These are phyloP conservation scores for Kwoniella shivajii DNA, from an alignment of 1,284 basidiomycete species.

Conservation along the genomic window DNA sequence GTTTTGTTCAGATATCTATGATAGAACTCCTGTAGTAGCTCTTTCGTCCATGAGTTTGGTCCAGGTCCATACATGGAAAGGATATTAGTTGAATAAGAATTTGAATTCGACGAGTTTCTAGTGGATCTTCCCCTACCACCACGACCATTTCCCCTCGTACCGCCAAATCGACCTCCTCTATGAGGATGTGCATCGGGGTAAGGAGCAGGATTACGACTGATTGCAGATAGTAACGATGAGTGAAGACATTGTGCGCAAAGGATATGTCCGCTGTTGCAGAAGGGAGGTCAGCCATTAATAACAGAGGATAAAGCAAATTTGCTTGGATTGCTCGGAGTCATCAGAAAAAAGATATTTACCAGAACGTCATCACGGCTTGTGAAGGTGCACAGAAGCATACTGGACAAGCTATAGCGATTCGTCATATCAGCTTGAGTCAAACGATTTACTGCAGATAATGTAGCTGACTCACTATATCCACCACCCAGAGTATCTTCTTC, in stretches of 20 bases:
- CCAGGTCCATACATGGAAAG: slow-evolving; percentile 5
- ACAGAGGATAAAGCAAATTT: no score
- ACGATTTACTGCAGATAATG: background rate
- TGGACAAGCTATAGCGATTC: slow-evolving; percentile 36
- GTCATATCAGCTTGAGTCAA: background rate
- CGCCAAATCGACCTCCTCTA: slow-evolving; percentile 20
- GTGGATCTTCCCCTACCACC: background rate
- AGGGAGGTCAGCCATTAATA: no score
- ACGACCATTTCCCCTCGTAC: slow-evolving; percentile 13
- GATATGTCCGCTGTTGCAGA: slow-evolving; percentile 47
- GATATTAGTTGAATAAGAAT: background rate
- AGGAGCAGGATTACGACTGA: slow-evolving; percentile 40
- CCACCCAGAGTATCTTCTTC: slow-evolving; percentile 19
- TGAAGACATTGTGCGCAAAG: slow-evolving; percentile 48
- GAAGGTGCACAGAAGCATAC: slow-evolving; percentile 45
- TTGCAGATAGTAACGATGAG: slow-evolving; percentile 40
- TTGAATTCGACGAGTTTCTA: background rate
- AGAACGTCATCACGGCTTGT: slow-evolving; percentile 42
- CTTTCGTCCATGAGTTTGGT: slow-evolving; percentile 36
- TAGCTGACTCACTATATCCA: slow-evolving; percentile 24
- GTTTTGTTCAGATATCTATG: background rate
- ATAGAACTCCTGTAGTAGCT: slow-evolving; percentile 21
- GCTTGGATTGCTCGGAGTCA: no score
- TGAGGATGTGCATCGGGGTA: slow-evolving; percentile 18
- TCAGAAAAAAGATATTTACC: slow-evolving; percentile 27